phyloP scores from a whole-genome alignment of 108 stramenopile species.

The Ochromonas danica region DNA sequence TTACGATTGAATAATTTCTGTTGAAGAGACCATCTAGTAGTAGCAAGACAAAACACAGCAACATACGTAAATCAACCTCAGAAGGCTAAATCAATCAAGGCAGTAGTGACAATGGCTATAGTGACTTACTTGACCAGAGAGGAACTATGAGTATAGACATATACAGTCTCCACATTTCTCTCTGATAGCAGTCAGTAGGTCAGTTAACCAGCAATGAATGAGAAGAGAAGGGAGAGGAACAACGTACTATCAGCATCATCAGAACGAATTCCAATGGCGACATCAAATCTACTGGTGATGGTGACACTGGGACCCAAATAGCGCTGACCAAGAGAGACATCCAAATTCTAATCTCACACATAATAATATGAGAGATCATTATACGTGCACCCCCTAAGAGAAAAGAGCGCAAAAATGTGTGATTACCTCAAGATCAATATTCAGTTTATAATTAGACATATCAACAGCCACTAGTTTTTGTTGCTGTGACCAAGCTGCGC shows the following conservation, averaged over 20 bases:
- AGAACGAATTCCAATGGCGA: background rate
- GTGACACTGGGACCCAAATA: background rate
- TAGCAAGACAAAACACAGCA: too few relatives aligned
- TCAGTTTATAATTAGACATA: background rate
- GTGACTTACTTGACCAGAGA: too few relatives aligned
- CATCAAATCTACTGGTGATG: background rate
- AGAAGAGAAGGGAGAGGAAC: too few relatives aligned
- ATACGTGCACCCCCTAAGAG: background rate
- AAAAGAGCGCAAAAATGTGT: background rate
- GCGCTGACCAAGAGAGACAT: conserved; percentile 11
- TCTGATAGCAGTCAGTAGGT: too few relatives aligned
- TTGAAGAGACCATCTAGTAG: conserved; percentile 20
- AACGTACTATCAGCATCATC: too few relatives aligned
- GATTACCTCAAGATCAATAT: background rate
- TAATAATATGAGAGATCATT: background rate
- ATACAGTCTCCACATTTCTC: too few relatives aligned
- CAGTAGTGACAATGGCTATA: too few relatives aligned
- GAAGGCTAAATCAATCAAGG: too few relatives aligned
- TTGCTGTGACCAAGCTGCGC: conserved; percentile 11
- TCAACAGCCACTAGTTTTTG: conserved; percentile 4
- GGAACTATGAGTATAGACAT: too few relatives aligned
- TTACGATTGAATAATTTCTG: conserved; percentile 4
- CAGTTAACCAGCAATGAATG: too few relatives aligned
- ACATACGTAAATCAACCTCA: too few relatives aligned
- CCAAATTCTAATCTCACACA: background rate